Conservation (phyloP, 352 stramenopile species). For the Blastocystis sp. region DNA sequence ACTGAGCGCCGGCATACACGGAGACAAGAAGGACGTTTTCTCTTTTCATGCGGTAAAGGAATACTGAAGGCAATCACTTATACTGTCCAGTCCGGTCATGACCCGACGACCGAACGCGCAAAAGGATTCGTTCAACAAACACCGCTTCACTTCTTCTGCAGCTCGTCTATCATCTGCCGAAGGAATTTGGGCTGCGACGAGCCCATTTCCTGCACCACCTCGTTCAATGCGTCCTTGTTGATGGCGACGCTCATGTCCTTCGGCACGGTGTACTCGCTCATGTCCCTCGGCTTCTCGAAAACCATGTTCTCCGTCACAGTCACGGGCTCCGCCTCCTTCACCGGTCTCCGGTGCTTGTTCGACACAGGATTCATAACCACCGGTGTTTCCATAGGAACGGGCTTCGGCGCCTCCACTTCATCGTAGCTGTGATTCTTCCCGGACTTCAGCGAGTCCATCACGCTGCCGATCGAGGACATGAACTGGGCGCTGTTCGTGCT, state of each 20-base stretch:
- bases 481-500: neutral
- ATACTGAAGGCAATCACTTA: neutral
- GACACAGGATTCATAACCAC: neutral
- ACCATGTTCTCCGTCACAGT: neutral
- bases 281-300: constrained; percentile 16
- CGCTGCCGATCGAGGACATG: constrained; percentile 57
- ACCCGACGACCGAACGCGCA: neutral
- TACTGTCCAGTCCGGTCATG: neutral
- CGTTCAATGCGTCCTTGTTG: constrained; percentile 63
- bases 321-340: neutral
- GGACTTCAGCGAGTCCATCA: constrained; percentile 29
- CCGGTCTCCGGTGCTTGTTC: neutral
- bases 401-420: neutral
- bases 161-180: constrained; percentile 40
- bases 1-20: constrained; percentile 13
- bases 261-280: constrained; percentile 64
- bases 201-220: constrained; percentile 52
- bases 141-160: constrained; percentile 29
- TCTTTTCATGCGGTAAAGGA: constrained; percentile 15
- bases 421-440: constrained; percentile 63
- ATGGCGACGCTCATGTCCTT: constrained; percentile 63
- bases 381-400: neutral
- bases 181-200: constrained; percentile 41
- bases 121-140: neutral
- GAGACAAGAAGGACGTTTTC: constrained; percentile 51